phyloP scores from a whole-genome alignment of 2,329 filamentous ascomycete genomes.

The Periconia macrospinosa region DNA sequence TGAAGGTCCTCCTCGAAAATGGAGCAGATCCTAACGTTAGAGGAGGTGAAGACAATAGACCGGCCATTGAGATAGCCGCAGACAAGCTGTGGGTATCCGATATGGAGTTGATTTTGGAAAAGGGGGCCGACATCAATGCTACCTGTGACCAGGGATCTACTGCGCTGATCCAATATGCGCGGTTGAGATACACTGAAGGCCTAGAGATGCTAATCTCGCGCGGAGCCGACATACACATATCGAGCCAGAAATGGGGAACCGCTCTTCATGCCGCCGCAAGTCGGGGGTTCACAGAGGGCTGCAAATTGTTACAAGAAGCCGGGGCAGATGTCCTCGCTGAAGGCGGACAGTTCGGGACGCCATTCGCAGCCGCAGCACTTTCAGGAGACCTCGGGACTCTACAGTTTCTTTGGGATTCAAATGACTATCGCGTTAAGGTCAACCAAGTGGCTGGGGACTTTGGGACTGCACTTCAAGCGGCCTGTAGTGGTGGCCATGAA shows the following conservation, averaged over 20 bases:
- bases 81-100: constrained; percentile 15
- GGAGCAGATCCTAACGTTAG: constrained; percentile 22
- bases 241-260: constrained; percentile 17
- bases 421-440: constrained; percentile 14
- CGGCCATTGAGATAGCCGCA: constrained; percentile 19
- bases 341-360: constrained; percentile 19
- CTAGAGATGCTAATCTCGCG: neutral
- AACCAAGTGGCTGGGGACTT: constrained; percentile 16
- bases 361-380: constrained; percentile 20
- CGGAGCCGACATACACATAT: constrained; percentile 9
- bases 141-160: constrained; percentile 20
- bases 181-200: constrained; percentile 1
- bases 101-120: constrained; percentile 18
- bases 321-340: constrained; percentile 20
- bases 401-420: constrained; percentile 13
- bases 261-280: constrained; percentile 23
- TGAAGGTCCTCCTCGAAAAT: constrained; percentile 19
- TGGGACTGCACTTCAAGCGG: constrained; percentile 25
- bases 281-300: constrained; percentile 15
- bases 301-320: constrained; percentile 18
- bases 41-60: constrained; percentile 21
- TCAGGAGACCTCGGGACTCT: constrained; percentile 17
- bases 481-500: constrained; percentile 14
- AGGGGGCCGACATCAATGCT: constrained; percentile 22
- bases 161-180: constrained; percentile 22